Base-by-base conservation (phyloP, 2,329 filamentous ascomycete species). In the Penicillium sp. region DNA sequence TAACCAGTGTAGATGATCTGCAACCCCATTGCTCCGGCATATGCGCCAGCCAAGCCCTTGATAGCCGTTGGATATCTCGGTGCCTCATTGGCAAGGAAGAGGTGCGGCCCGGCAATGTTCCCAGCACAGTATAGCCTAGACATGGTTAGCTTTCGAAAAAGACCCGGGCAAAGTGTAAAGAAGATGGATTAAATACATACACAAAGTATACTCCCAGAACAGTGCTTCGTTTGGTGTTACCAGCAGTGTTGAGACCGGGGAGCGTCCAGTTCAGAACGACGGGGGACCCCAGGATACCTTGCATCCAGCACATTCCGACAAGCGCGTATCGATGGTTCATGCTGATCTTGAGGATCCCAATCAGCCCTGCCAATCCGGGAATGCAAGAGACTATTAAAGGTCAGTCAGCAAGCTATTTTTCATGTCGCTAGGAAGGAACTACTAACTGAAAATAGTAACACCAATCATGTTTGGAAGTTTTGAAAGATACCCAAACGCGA, bases 191-290 rank as follows among this genome's bases (percentile, higher is more conserved):
- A 21, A 33, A 30, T 16, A 47, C 55, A 35, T 30, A 56, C 55
- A 56, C 62, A 58, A 79, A 79, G 67, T 76, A 77, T 30, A 78
- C 56, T 0, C 76, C 77, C 14, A 77, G 73, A 0, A 77, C 74
- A 0, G 72, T 73, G 9, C 72, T 75, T 33, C 80, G 74, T 67
- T 82, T 82, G 1, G 79, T 81, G 61, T 83, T 79, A 0, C 79
- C 79, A 0, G 77, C 74, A 12, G 77, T 66, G 60, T 74, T 74
- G 35, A 69, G 60, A 9, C 66, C 75, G 14, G 77, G 72, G 0
- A 79, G 63, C n/a, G 77, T 78, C 77, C 77, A 80, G 52, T 68
- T 76, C 1, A 79, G 59, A 24, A 79, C 73, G 12, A 80, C 70
- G 0, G 77, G 74, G 0, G 75, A 74, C 11, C 77, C 77, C 30